A percentile compares a stretch with the other conserved stretches of the same genome.
Evolutionary conservation across 2,329 filamentous ascomycete species (phyloP).

Genomic region (Fusarium coffeatum): DNA sequence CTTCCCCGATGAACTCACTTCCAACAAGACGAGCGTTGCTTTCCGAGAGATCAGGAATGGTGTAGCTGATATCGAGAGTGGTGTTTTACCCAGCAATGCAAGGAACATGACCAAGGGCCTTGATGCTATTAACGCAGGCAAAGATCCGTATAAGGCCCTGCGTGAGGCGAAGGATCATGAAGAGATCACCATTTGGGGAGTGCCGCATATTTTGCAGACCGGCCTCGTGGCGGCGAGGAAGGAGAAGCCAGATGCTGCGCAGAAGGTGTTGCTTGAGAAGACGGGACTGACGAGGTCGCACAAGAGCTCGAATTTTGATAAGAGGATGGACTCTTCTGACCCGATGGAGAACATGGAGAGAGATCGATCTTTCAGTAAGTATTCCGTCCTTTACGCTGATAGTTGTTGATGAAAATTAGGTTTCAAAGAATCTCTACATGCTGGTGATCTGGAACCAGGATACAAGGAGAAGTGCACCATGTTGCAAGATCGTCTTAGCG

Average conservation of each 20-base stretch:
- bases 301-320: slow-evolving; percentile 8
- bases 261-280: slow-evolving; percentile 21
- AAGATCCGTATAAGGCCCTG: slow-evolving; percentile 21
- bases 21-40: slow-evolving; percentile 22
- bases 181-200: slow-evolving; percentile 33
- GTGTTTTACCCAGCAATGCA: slow-evolving; percentile 19
- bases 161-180: slow-evolving; percentile 8
- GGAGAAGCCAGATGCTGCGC: background rate
- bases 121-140: slow-evolving; percentile 16
- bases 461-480: slow-evolving; percentile 31
- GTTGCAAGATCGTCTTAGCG: slow-evolving; percentile 32
- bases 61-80: slow-evolving; percentile 34
- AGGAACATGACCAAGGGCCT: slow-evolving; percentile 22
- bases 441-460: slow-evolving; percentile 45
- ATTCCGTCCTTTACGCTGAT: accelerated
- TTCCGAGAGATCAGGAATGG: slow-evolving; percentile 44
- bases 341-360: slow-evolving; percentile 44
- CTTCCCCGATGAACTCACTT: slow-evolving; percentile 42
- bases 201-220: slow-evolving; percentile 42
- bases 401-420: slow-evolving; percentile 5
- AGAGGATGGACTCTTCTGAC: slow-evolving; percentile 21
- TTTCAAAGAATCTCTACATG: slow-evolving; percentile 46
- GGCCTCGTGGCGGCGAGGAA: slow-evolving; percentile 25
- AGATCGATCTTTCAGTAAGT: slow-evolving; percentile 40
- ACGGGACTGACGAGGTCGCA: slow-evolving; percentile 1